Percentiles rank a stretch among this genome's conserved stretches.
Evolutionary conservation across 768 basidiomycete genomes (phyloP).

Genomic region (Collybiopsis confluens): DNA sequence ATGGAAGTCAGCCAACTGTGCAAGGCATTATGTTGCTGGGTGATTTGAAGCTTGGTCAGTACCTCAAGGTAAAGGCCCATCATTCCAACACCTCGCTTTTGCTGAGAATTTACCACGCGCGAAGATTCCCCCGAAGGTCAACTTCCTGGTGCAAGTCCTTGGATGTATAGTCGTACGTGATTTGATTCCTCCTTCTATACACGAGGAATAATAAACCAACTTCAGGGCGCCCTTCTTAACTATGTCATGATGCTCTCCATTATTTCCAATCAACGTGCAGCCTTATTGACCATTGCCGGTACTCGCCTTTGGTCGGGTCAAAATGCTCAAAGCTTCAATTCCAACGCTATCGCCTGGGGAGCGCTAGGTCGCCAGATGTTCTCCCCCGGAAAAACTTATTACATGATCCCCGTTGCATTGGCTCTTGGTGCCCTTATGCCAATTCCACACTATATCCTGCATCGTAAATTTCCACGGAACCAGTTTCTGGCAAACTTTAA

Average conservation of each 20-base stretch:
- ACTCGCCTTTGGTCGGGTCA: slow-evolving; percentile 29
- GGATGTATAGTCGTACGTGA: slow-evolving; percentile 26
- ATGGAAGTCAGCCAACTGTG: slow-evolving; percentile 28
- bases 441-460: slow-evolving; percentile 28
- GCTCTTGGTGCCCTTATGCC: slow-evolving; percentile 26
- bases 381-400: slow-evolving; percentile 17
- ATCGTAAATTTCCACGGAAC: slow-evolving; percentile 26
- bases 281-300: slow-evolving; percentile 20
- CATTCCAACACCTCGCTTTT: neutral
- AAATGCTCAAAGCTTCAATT: slow-evolving; percentile 24
- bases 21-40: slow-evolving; percentile 36
- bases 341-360: slow-evolving; percentile 28
- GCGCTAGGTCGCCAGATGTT: slow-evolving; percentile 28
- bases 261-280: slow-evolving; percentile 3
- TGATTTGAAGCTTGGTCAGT: slow-evolving; percentile 36
- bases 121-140: slow-evolving; percentile 41
- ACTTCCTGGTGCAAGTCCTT: slow-evolving; percentile 40
- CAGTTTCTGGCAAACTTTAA: slow-evolving; percentile 14
- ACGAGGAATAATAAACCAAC: neutral
- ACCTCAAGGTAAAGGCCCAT: slow-evolving; percentile 22
- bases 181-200: neutral
- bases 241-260: slow-evolving; percentile 6
- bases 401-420: slow-evolving; percentile 22
- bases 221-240: slow-evolving; percentile 2
- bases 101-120: too few species aligned